Evolutionary conservation across 106 monocot species (phyloP), one percentile per base, ranked within the genome.

Genomic region (Acorus calamus): DNA sequence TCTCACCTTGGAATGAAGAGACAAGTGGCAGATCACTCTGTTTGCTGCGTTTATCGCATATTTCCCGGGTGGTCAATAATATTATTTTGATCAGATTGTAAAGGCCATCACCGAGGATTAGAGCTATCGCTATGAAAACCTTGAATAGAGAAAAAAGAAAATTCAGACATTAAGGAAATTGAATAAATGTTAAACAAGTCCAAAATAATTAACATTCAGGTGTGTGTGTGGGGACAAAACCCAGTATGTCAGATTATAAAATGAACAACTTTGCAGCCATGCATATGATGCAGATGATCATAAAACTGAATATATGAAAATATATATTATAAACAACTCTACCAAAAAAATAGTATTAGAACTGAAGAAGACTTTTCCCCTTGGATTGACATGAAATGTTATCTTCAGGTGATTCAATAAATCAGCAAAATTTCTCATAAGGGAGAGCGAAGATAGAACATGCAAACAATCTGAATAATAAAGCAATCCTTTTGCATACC

Each of bases 71-170:
- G 47, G 89, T 83, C 42, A 81, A 63, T 11, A 63, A 28, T 44
- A 94, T 50, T 60, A 94, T 94, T 70, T 86, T 94, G 62, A 89
- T 73, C 79, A 94, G 75, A 79, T 94, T 94, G 79, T 94, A 94
- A 57, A 94, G 78, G 55, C 84, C 84, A 77, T 90, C 90, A 9
- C 90, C 90, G 71, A 90, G 90, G 44, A 90, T 90, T 63, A 90
- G 77, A 49, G 90, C 83, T 43, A 90, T 83, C 43, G 90, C 86
- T 61, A 90, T 65, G 62, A 90, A 89, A 63, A 89, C 89, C 89
- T 89, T 74, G 10, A 8, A 62, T 47, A 64, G 3, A 59, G 7
- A 47, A 6, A 45, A 46, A 52, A 9, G 1, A 6, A 43, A 3
- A 13, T 63, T 48, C 5, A 55, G 43, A 7, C 0, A 51, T 51